Evolutionary conservation across 2,329 filamentous ascomycete species (phyloP), one percentile per base, ranked within the genome.

Genomic region (Penicillium sp.): DNA sequence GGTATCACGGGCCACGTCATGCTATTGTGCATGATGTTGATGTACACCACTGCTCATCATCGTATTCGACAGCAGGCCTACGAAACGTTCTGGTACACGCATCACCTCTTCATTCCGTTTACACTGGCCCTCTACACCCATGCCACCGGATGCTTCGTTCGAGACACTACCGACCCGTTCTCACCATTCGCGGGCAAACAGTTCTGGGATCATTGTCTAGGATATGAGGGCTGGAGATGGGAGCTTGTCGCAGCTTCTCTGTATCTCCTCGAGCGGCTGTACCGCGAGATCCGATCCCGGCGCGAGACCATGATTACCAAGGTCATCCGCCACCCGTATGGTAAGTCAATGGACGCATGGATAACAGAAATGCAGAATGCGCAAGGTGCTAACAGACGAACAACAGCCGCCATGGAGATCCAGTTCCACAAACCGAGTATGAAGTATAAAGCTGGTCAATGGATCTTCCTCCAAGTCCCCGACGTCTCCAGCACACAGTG

Each of bases 81-180:
- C 68, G 94, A 99, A 76, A 95, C 92, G 0, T 99, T 99, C 71
- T 99, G 94, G 94, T 99, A 99, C 75, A 96, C 91, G 0, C 94
- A 99, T 74, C 94, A 99, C 66, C 82, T 99, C n/a, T 97, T 97
- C 67, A 88, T 99, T 54, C 92, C 94, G 1, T 99, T 99, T 73
- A 76, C 97, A 66, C 80, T 99, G 40, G 92, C 84, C 41, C 85
- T 99, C 62, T 99, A 97, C 74, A 97, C 92, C 11, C 94, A 99
- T 72, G 92, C 94, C 1, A 90, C 89, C 7, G 92, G 91, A 53
- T 99, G 94, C 75, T 99, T 99, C 76, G 94, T 99, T 35, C 89
- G 94, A 61, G 92, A 96, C 68, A 87, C 85, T 1, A 71, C 79
- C 5, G 66, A 83, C 0, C 82, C 85, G 2, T 81, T 86, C 62